These are phyloP conservation scores for Scortechinia acanthostroma DNA, from an alignment of 2,329 filamentous ascomycete genomes.

Conservation along the genomic window DNA sequence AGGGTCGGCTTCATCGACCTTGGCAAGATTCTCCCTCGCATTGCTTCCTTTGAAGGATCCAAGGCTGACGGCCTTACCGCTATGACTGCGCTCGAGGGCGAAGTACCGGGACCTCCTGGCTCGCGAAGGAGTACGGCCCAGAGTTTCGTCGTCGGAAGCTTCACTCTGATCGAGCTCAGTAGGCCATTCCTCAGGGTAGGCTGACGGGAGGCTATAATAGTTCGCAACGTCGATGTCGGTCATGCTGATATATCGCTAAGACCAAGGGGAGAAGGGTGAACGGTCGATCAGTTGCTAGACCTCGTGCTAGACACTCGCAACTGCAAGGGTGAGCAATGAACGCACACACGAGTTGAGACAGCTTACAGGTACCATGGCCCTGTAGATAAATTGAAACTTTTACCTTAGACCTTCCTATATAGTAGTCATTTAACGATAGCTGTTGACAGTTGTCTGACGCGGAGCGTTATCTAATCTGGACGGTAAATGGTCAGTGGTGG, in stretches of 20 bases:
- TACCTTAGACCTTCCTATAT: too few species aligned
- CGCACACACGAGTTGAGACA: too few species aligned
- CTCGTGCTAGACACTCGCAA: background rate
- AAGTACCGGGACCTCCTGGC: background rate
- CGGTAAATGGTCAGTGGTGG: too few species aligned
- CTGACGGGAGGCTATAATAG: background rate
- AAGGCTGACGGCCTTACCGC: background rate
- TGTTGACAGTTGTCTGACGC: too few species aligned
- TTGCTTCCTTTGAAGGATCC: background rate
- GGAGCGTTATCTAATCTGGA: too few species aligned
- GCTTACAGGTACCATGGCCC: too few species aligned
- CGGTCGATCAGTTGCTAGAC: background rate
- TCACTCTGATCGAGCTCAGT: background rate
- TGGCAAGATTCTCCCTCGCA: conserved; percentile 37
- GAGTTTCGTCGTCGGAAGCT: conserved; percentile 5
- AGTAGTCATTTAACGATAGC: too few species aligned
- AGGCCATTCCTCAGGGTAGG: background rate
- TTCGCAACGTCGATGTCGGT: background rate
- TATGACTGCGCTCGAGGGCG: background rate
- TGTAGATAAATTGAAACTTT: too few species aligned
- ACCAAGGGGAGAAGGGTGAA: too few species aligned
- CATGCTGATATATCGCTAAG: background rate
- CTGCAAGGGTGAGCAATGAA: background rate
- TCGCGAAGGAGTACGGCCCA: background rate
- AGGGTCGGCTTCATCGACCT: conserved; percentile 67